phyloP scores from a whole-genome alignment of 1,139 yeast genomes.

The Sugiyamaella xylanicola region DNA sequence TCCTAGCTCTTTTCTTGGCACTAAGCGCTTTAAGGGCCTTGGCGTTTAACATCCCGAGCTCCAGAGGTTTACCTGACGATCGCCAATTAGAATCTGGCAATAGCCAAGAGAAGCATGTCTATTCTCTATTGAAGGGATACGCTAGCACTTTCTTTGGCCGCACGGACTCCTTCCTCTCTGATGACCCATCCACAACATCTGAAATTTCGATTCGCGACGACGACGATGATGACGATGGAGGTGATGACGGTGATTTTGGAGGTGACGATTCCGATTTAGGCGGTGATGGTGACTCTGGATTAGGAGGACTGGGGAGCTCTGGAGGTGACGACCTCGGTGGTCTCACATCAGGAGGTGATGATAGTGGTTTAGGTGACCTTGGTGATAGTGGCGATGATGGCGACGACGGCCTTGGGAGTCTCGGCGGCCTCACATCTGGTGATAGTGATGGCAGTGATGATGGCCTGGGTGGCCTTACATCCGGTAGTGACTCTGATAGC shows the following conservation, averaged over 20 bases:
- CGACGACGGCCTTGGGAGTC: not conserved
- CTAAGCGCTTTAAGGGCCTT: not conserved
- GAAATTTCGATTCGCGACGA: not conserved
- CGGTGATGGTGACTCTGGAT: not conserved
- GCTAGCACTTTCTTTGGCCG: not conserved
- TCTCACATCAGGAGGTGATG: not conserved
- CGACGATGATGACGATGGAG: constrained; percentile 4
- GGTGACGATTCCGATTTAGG: not conserved
- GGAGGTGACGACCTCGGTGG: no score
- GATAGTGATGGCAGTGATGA: not conserved
- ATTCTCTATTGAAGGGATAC: not conserved
- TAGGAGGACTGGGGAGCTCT: no score
- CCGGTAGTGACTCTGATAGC: not conserved
- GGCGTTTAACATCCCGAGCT: not conserved
- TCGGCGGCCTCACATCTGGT: not conserved
- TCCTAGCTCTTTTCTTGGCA: no score
- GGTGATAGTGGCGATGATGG: not conserved
- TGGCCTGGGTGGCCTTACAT: not conserved
- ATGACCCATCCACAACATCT: not conserved
- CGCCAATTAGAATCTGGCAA: not conserved
- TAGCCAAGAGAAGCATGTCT: not conserved
- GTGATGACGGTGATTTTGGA: not conserved
- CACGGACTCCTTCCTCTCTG: not conserved
- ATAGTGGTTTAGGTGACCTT: not conserved
- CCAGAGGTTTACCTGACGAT: not conserved